Evolutionary conservation across 192 early-diverging fungal species (phyloP), one percentile per base, ranked within the genome.

Genomic region (Kappamyces sp.): DNA sequence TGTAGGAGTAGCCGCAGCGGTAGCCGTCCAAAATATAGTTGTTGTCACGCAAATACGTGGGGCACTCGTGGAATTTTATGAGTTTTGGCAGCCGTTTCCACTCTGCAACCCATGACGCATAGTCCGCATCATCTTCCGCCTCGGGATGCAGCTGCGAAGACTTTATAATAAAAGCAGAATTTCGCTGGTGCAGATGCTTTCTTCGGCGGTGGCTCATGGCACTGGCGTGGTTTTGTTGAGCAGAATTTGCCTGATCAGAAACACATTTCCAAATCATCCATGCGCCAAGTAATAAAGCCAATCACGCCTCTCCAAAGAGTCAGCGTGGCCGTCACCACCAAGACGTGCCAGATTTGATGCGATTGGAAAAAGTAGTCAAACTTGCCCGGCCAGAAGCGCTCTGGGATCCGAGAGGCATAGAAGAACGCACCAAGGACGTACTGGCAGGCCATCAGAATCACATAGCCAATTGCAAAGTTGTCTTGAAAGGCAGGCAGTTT

Each of bases 311-410:
- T 4, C 35, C 47, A 58, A 7, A 58, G 47, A 30, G 42, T 22
- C 9, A 49, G 14, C 36, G 49, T 52, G 7, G 61, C 66, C 14
- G 50, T 14, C 14, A 68, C 49, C 2, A 64, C 67, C 34, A 48
- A 40, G 15, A 54, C 22, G 48, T 69, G 67, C 67, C 67, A 69
- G 1, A 61, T 50, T 22, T 64, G 62, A 57, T 69, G 67, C 15
- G 54, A 59, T 4, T 52, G 45, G 37, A 49, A 36, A 31, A 50
- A 33, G 4, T 54, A 2, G 32, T 69, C 67, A 61, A 69, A 69
- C 39, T 50, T 39, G 46, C 67, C 67, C 15, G 61, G 61, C 36
- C 6, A 6, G 12, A 34, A 57, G 59, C 54, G 45, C 47, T 69
- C 67, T 31, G 67, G 67, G 12, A 69, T 15, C 45, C 67, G 29